phyloP scores from a whole-genome alignment of 2,329 filamentous ascomycete species.

The Ophiobolus disseminans region DNA sequence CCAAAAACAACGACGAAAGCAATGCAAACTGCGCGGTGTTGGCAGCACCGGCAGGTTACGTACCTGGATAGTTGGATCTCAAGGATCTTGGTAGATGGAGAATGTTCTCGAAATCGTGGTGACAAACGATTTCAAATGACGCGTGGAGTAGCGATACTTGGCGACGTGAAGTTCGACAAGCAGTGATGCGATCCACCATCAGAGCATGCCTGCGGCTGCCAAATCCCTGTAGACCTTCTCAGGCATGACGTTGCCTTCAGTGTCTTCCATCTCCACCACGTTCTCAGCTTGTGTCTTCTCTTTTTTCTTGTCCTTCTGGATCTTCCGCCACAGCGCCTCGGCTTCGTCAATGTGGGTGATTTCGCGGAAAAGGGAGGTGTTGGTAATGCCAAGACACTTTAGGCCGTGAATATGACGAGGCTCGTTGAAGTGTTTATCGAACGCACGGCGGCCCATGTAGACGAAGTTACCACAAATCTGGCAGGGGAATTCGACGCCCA shows the following conservation, averaged over 20 bases:
- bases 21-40: neutral
- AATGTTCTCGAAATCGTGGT: no score
- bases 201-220: constrained; percentile 81
- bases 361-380: constrained; percentile 88
- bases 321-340: constrained; percentile 87
- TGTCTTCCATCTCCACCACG: constrained; percentile 98
- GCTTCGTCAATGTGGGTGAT: constrained; percentile 94
- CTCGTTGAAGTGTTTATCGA: constrained; percentile 99
- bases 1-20: neutral
- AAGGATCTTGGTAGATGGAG: no score
- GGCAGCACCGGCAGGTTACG: no score
- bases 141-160: neutral
- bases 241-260: constrained; percentile 97
- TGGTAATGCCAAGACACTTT: constrained; percentile 91
- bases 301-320: constrained; percentile 83
- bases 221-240: constrained; percentile 97
- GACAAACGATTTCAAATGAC: neutral
- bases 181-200: constrained; percentile 6
- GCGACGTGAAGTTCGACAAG: neutral
- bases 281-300: constrained; percentile 78
- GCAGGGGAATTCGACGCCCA: constrained; percentile 93
- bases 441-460: constrained; percentile 96
- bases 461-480: constrained; percentile 98
- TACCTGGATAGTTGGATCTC: no score
- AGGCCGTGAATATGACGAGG: constrained; percentile 90